A percentile compares a stretch with the other conserved stretches of the same genome.
Conservation (phyloP, 2,329 filamentous ascomycete genomes). For the Sclerotinia glacialis region DNA sequence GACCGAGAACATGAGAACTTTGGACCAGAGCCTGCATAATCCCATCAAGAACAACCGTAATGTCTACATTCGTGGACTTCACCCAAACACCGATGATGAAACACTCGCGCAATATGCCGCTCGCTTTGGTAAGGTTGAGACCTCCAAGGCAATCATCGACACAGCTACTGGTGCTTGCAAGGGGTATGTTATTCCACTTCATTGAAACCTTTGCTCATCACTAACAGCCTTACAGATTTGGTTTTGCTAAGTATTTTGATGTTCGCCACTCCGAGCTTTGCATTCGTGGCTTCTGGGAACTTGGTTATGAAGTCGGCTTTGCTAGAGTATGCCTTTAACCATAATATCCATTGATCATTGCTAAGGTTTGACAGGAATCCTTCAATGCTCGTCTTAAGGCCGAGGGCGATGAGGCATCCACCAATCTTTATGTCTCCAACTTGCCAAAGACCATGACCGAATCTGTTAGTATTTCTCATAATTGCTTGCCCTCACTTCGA, state of each 20-base stretch:
- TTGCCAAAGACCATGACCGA: conserved; percentile 90
- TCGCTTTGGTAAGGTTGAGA: conserved; percentile 91
- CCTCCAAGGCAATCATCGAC: conserved; percentile 98
- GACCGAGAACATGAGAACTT: conserved; percentile 79
- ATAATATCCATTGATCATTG: conserved; percentile 24
- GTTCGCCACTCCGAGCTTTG: conserved; percentile 89
- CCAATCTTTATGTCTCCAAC: conserved; percentile 97
- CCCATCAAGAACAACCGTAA: conserved; percentile 90
- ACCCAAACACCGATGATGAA: conserved; percentile 92
- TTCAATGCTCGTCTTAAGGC: conserved; percentile 98
- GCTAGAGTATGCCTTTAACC: conserved; percentile 63
- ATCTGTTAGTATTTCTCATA: conserved; percentile 57
- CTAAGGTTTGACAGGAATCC: conserved; percentile 66
- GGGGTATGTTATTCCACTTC: conserved; percentile 59
- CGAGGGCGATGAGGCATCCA: conserved; percentile 82
- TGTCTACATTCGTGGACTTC: conserved; percentile 94
- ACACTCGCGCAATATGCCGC: conserved; percentile 77
- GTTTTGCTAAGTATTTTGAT: conserved; percentile 92
- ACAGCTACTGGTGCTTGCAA: conserved; percentile 91
- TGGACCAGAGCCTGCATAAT: conserved; percentile 93
- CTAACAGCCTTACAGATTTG: conserved; percentile 62
- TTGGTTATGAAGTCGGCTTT: conserved; percentile 97
- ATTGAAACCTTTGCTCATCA: neutral
- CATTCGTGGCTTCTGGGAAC: conserved; percentile 89
- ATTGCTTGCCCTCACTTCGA: conserved; percentile 26